Base-by-base conservation (phyloP, 2,329 filamentous ascomycete species). In the Colletotrichum echinochloae region DNA sequence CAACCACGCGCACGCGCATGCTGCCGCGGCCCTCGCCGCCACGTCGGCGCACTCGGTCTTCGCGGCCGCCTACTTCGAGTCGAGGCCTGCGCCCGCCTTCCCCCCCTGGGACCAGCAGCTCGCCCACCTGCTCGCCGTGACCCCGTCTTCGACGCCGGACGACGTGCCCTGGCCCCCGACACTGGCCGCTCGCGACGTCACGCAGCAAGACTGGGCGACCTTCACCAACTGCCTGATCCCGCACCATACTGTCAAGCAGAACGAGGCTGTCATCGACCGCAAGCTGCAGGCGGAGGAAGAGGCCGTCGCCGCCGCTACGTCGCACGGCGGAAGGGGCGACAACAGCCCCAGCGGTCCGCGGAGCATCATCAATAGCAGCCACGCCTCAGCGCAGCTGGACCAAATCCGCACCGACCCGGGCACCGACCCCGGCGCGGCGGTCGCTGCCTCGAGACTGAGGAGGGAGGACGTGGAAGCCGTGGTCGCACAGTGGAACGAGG, bases 161-260 rank as follows among this genome's bases (percentile, higher is more conserved):
- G 81, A 85, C 62, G 78, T 88, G 12, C 83, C 85, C 0, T 87
- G 83, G 63, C 81, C 79, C 1, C 61, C 73, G 12, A 78, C 78
- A 39, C 82, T 81, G 75, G 78, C 76, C 7, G 73, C 73, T 6
- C 83, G 82, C 48, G 86, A 88, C 62, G 81, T 89, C 16, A 83
- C 79, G 1, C 73, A 78, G 18, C 83, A 87, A 74, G 88, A 90
- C 75, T 90, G 88, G 88, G 82, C 83, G 44, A 89, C 88, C 0
- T 90, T 90, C 76, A 73, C 88, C 55, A 89, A 89, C 74, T 86
- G 85, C 70, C 77, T 90, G 20, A 76, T 90, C 28, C 87, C 88
- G 0, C 79, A 85, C 63, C 83, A 87, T 75, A 78, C 80, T 5
- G 77, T 79, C 1, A 75, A 77, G 20, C 77, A 78, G 23, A 89